phyloP scores from a whole-genome alignment of 345 rosid genomes.

The Ceriops decandra region DNA sequence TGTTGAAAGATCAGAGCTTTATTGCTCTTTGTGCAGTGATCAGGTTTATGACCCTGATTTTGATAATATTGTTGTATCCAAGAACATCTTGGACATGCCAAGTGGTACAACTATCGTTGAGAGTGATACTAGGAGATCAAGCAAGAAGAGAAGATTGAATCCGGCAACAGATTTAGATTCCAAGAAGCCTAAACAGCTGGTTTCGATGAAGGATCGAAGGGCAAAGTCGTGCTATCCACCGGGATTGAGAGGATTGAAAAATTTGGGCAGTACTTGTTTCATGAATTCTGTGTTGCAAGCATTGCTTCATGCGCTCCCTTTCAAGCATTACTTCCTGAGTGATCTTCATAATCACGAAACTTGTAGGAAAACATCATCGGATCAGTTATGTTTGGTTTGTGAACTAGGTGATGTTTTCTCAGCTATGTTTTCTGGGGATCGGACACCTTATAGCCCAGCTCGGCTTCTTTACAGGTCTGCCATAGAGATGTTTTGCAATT shows the following conservation, averaged over 20 bases:
- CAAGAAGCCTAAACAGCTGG: constrained; percentile 39
- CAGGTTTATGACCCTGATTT: constrained; percentile 33
- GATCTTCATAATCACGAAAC: constrained; percentile 23
- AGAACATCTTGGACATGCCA: constrained; percentile 22
- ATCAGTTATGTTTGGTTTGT: constrained; percentile 26
- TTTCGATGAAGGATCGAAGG: constrained; percentile 20
- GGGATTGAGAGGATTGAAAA: constrained; percentile 34
- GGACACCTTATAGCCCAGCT: constrained; percentile 30
- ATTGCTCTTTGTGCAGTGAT: constrained; percentile 25
- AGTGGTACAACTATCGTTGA: constrained; percentile 5
- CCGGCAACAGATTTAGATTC: constrained; percentile 44
- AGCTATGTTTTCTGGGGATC: constrained; percentile 26
- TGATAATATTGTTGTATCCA: constrained; percentile 25
- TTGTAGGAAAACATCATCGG: constrained; percentile 23
- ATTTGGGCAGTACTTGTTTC: constrained; percentile 32
- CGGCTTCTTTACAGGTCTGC: constrained; percentile 35
- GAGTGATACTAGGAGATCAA: constrained; percentile 20
- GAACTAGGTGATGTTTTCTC: constrained; percentile 21
- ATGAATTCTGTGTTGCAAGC: constrained; percentile 35
- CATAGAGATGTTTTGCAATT: constrained; percentile 5
- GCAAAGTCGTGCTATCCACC: constrained; percentile 28
- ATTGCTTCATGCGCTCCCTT: constrained; percentile 29
- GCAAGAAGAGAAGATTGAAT: constrained; percentile 33
- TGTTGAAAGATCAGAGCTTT: constrained; percentile 32
- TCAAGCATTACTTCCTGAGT: constrained; percentile 27